Base-by-base conservation (phyloP, 108 stramenopile species). In the Nannochloropsis oceanica region DNA sequence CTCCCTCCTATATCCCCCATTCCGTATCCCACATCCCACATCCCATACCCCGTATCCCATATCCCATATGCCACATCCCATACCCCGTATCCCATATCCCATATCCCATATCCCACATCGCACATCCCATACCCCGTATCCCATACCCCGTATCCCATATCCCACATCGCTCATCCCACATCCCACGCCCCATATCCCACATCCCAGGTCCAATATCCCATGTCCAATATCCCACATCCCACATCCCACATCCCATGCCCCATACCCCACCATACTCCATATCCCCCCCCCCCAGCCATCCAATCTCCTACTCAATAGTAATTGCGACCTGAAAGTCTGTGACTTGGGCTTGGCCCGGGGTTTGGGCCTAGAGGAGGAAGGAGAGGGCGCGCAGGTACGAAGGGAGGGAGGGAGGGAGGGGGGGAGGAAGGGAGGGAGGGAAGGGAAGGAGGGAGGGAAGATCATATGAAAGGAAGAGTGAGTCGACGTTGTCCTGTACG, bases 241-340 rank as follows among this genome's bases (percentile, higher is more conserved):
- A 81, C 44, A 12, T 86, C 44, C 43, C 26, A n/a, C 14, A n/a
- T n/a, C n/a, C n/a, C n/a, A n/a, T n/a, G n/a, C n/a, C n/a, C n/a
- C n/a, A 20, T 42, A 27, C 8, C 82, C 82, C 18, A 73, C 84
- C 5, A 82, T 83, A 2, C 89, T 84, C 79, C 59, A 84, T 0
- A 89, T 90, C 81, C 84, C 90, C 43, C 89, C 90, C 46, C 46
- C 12, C 12, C 46, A 50, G 90, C 93, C 93, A 12, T 87, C 92
- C 44, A 93, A 93, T 79, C 43, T 93, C 8, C 89, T 93, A 43
- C 88, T 92, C 43, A 93, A 92, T 79, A 82, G 87, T 79, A 91
- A 93, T 87, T 93, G 93, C 90, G 92, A 91, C 80, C 86, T 93
- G 26, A 93, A 93, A 84, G 80, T 93, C 2, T 83, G 90, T 82